Percentiles rank a stretch among this genome's conserved stretches.
These are phyloP conservation scores for Craterostigma plantagineum DNA, from an alignment of 257 asterid species.

Conservation along the genomic window DNA sequence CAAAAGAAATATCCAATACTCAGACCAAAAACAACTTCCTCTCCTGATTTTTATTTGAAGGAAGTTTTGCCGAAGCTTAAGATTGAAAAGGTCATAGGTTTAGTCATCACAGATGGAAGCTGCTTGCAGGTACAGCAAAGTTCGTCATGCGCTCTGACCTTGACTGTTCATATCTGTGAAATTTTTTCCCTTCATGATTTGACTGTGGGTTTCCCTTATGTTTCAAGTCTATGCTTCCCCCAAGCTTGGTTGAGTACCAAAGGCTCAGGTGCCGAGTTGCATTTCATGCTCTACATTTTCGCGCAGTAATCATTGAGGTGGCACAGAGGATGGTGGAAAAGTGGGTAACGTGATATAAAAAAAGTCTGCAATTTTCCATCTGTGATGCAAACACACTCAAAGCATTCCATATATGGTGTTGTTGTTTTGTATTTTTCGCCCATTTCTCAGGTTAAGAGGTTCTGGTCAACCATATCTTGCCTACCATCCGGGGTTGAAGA, in stretches of 20 bases:
- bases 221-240: constrained; percentile 60
- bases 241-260: constrained; percentile 70
- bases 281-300: constrained; percentile 77
- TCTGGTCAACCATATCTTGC: constrained; percentile 91
- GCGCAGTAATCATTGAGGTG: constrained; percentile 56
- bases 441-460: constrained; percentile 49
- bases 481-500: constrained; percentile 86
- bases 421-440: neutral
- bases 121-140: constrained; percentile 63
- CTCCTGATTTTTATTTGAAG: constrained; percentile 49
- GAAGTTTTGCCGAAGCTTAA: constrained; percentile 57
- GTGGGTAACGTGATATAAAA: constrained; percentile 20
- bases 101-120: constrained; percentile 70
- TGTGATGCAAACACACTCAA: too few species aligned
- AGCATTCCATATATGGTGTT: too few species aligned
- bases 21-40: constrained; percentile 43
- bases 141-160: neutral
- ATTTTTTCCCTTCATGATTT: too few species aligned
- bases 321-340: constrained; percentile 65
- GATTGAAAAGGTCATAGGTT: constrained; percentile 58
- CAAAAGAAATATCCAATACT: constrained; percentile 44
- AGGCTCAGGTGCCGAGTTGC: constrained; percentile 97
- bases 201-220: neutral
- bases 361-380: neutral
- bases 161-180: too few species aligned